These are phyloP conservation scores for Zychaea mexicana DNA, from an alignment of 371 early-diverging fungal species.

Conservation along the genomic window DNA sequence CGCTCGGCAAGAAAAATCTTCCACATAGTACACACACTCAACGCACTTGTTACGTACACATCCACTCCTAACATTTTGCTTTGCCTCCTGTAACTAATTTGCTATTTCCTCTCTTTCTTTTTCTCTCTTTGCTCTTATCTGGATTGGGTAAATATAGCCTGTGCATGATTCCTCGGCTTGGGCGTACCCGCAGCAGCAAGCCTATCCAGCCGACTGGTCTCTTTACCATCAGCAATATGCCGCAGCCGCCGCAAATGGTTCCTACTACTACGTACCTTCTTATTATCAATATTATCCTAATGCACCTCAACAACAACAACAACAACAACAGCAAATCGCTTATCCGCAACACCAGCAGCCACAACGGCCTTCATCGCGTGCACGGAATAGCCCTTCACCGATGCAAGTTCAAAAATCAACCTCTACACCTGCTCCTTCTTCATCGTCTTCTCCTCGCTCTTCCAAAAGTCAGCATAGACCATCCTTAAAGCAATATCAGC, in stretches of 20 bases:
- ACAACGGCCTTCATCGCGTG: neutral
- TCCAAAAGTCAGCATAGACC: neutral
- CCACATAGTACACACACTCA: too few relatives aligned
- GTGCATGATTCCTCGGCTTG: neutral
- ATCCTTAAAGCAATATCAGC: neutral
- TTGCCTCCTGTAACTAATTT: neutral
- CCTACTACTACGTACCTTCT: neutral
- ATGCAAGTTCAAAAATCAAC: neutral
- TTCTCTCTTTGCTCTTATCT: too few relatives aligned
- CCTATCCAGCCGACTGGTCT: neutral
- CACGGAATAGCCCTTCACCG: neutral
- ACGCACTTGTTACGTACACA: neutral
- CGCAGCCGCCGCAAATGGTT: neutral
- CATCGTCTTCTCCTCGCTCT: neutral
- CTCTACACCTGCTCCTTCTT: neutral
- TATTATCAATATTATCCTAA: conserved; percentile 2
- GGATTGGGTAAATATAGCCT: neutral
- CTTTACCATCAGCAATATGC: neutral
- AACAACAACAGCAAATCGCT: neutral
- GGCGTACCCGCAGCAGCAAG: conserved; percentile 3
- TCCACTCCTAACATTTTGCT: neutral
- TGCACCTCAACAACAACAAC: neutral
- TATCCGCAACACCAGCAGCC: neutral
- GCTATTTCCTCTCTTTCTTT: neutral
- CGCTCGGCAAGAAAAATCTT: neutral